phyloP scores from a whole-genome alignment of 2,329 filamentous ascomycete species.

The Polytolypa hystricis region DNA sequence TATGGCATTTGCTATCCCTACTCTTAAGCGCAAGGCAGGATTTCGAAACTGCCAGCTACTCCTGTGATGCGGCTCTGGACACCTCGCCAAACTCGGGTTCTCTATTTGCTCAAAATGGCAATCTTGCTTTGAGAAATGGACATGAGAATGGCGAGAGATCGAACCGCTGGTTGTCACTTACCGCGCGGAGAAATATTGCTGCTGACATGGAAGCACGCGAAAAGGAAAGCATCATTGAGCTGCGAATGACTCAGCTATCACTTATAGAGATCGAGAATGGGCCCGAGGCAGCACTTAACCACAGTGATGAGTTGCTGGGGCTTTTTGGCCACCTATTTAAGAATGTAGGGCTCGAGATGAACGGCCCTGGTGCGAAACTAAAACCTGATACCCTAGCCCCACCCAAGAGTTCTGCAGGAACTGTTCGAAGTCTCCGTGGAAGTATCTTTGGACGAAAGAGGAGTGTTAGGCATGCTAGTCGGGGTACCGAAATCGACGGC shows the following conservation, averaged over 20 bases:
- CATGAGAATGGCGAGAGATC: constrained; percentile 14
- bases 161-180: constrained; percentile 4
- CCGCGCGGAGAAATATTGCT: constrained; percentile 42
- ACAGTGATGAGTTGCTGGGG: constrained; percentile 70
- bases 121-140: constrained; percentile 23
- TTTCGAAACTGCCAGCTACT: constrained; percentile 64
- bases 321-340: constrained; percentile 76
- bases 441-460: constrained; percentile 65
- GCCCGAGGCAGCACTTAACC: constrained; percentile 74
- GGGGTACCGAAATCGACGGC: constrained; percentile 32
- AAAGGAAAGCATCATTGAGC: constrained; percentile 77
- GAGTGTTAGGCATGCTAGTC: constrained; percentile 34
- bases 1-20: constrained; percentile 86
- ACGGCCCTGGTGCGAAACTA: constrained; percentile 14
- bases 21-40: constrained; percentile 80
- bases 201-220: constrained; percentile 75
- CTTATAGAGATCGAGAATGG: constrained; percentile 76
- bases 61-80: constrained; percentile 84
- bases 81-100: constrained; percentile 65
- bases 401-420: constrained; percentile 61
- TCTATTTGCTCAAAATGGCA: constrained; percentile 54
- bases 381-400: constrained; percentile 38
- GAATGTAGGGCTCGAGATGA: constrained; percentile 37
- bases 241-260: constrained; percentile 88
- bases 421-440: constrained; percentile 56